These are phyloP conservation scores for Cystobasidium pallidum DNA, from an alignment of 1,284 basidiomycete genomes.

Conservation along the genomic window DNA sequence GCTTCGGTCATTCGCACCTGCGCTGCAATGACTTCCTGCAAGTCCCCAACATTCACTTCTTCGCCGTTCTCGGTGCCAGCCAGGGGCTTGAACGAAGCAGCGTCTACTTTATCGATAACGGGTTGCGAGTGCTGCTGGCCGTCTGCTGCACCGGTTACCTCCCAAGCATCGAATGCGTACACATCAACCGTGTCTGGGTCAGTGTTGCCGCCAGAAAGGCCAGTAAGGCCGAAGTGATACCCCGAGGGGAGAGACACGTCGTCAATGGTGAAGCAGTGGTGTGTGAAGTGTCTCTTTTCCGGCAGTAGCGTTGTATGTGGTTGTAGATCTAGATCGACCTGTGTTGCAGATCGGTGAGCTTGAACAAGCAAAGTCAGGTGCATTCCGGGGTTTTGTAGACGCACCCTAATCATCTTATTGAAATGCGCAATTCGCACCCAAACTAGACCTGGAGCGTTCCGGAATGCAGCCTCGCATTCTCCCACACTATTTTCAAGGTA, in stretches of 20 bases:
- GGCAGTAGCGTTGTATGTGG: slow-evolving; percentile 54
- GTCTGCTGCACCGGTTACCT: slow-evolving; percentile 36
- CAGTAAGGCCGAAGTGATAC: slow-evolving; percentile 51
- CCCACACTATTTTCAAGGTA: slow-evolving; percentile 52
- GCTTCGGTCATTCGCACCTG: slow-evolving; percentile 52
- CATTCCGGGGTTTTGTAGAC: slow-evolving; percentile 16
- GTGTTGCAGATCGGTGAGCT: background rate
- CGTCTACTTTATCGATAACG: slow-evolving; percentile 11
- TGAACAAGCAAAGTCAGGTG: no score
- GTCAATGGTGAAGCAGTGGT: slow-evolving; percentile 53
- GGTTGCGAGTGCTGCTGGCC: slow-evolving; percentile 28
- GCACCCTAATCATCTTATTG: slow-evolving; percentile 50
- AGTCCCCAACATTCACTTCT: slow-evolving; percentile 16
- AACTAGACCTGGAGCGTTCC: slow-evolving; percentile 53
- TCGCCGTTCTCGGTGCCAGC: slow-evolving; percentile 37
- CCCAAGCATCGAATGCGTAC: slow-evolving; percentile 50
- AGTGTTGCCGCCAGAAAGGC: slow-evolving; percentile 51
- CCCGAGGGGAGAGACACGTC: slow-evolving; percentile 50
- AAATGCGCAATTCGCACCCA: slow-evolving; percentile 54
- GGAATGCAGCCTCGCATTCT: slow-evolving; percentile 54
- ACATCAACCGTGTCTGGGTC: slow-evolving; percentile 54
- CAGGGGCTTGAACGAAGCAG: slow-evolving; percentile 9
- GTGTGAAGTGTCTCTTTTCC: slow-evolving; percentile 52
- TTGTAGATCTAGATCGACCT: slow-evolving; percentile 54
- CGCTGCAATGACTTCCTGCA: slow-evolving; percentile 42